Conservation (phyloP, 306 rosid genomes). For the Vigna reflexopilosa region DNA sequence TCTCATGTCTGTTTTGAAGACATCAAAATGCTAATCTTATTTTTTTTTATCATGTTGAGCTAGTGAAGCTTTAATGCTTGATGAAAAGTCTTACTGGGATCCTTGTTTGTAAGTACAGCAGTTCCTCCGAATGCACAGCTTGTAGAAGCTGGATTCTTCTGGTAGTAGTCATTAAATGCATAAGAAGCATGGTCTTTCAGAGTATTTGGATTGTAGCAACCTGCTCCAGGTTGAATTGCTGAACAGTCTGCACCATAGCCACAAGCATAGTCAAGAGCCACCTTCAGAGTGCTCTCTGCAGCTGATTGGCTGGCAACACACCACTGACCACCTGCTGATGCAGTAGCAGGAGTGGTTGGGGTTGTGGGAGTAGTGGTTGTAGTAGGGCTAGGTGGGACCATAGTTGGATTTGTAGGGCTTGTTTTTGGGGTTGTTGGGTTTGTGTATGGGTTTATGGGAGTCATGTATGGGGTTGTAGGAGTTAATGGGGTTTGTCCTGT, state of each 20-base stretch:
- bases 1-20: background rate
- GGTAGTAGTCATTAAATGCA: constrained; percentile 91
- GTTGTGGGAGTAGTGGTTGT: constrained; percentile 11
- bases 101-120: constrained; percentile 73
- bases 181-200: constrained; percentile 85
- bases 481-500: constrained; percentile 48
- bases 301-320: constrained; percentile 82
- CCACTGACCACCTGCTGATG: constrained; percentile 76
- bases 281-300: constrained; percentile 81
- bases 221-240: constrained; percentile 70
- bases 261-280: constrained; percentile 97
- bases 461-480: constrained; percentile 39
- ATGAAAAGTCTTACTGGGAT: constrained; percentile 76
- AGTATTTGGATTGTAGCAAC: constrained; percentile 84
- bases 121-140: constrained; percentile 95
- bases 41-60: background rate
- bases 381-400: constrained; percentile 40
- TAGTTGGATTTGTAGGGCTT: constrained; percentile 48
- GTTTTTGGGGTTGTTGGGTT: constrained; percentile 39
- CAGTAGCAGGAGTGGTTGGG: constrained; percentile 41
- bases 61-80: background rate
- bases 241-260: constrained; percentile 98
- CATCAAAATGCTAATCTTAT: background rate
- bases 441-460: constrained; percentile 37
- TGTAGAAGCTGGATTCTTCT: constrained; percentile 89